phyloP scores from a whole-genome alignment of 2,329 filamentous ascomycete genomes.

The Huntiella omanensis region DNA sequence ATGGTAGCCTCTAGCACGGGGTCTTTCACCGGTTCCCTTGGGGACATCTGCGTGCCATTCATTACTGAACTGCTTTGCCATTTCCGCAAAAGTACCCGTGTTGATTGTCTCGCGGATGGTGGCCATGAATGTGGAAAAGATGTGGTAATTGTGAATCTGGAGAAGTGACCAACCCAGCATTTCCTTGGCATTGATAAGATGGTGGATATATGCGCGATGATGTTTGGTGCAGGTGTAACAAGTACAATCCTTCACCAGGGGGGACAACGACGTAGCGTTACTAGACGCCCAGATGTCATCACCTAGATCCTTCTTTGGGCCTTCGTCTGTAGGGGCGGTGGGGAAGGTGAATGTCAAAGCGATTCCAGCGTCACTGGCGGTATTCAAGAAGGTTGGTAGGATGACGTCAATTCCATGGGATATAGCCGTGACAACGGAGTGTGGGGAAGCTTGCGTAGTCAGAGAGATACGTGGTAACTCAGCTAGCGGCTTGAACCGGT shows the following conservation, averaged over 20 bases:
- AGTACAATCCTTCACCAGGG: conserved; percentile 43
- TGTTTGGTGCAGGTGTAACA: conserved; percentile 77
- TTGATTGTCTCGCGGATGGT: conserved; percentile 47
- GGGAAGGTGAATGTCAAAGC: conserved; percentile 67
- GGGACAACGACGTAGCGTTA: conserved; percentile 37
- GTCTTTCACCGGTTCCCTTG: conserved; percentile 54
- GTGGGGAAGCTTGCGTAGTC: conserved; percentile 49
- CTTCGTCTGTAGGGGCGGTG: conserved; percentile 14
- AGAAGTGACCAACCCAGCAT: conserved; percentile 93
- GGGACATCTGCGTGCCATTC: conserved; percentile 45
- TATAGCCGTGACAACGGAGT: conserved; percentile 59
- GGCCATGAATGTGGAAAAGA: conserved; percentile 54
- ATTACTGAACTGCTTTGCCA: conserved; percentile 14
- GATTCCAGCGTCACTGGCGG: conserved; percentile 65
- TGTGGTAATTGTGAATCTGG: conserved; percentile 75
- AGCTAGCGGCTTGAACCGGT: conserved; percentile 27
- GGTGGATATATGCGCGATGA: conserved; percentile 72
- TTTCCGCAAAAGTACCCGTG: conserved; percentile 40
- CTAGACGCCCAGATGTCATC: conserved; percentile 55
- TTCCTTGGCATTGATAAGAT: conserved; percentile 76
- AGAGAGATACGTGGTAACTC: conserved; percentile 57
- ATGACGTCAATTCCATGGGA: conserved; percentile 63
- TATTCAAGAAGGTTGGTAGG: conserved; percentile 55
- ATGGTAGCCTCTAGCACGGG: conserved; percentile 66
- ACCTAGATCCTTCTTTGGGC: conserved; percentile 23